Evolutionary conservation across 192 early-diverging fungal genomes (phyloP).

Genomic region (Backusella psychrophila): DNA sequence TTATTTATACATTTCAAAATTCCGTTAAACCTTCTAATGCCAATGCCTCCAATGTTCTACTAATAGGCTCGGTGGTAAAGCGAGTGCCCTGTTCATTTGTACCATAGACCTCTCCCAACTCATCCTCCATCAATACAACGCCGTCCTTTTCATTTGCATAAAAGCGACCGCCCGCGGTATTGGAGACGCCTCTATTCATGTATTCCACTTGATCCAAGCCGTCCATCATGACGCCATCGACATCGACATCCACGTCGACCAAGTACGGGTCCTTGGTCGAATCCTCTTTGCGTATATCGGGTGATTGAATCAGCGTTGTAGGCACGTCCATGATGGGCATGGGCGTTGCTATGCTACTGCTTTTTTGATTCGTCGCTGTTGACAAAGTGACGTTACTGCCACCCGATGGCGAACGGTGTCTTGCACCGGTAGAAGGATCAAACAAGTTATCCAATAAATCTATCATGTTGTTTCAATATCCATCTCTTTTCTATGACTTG

Average conservation of each 20-base stretch:
- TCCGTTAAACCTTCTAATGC: conserved; percentile 43
- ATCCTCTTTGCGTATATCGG: neutral
- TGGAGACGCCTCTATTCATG: conserved; percentile 3
- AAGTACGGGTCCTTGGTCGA: conserved; percentile 18
- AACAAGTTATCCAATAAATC: conserved; percentile 38
- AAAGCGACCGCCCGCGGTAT: neutral
- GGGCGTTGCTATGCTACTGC: neutral
- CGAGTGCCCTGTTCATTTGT: conserved; percentile 12
- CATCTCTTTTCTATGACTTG: neutral
- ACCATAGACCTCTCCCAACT: conserved; percentile 20
- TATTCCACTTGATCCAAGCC: conserved; percentile 27
- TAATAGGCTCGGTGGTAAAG: conserved; percentile 23
- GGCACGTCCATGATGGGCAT: neutral
- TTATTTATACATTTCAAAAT: neutral
- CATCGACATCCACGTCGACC: conserved; percentile 32
- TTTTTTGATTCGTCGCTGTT: neutral
- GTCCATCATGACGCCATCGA: conserved; percentile 33
- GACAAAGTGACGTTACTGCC: neutral
- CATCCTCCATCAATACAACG: conserved; percentile 10
- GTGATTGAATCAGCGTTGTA: neutral
- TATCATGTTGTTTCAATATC: neutral
- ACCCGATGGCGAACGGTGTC: conserved; percentile 1
- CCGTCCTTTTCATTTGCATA: conserved; percentile 22
- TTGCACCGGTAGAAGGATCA: conserved; percentile 16
- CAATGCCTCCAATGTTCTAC: conserved; percentile 38